Base-by-base conservation (phyloP, 1,284 basidiomycete genomes). In the Marasmius fiardii region DNA sequence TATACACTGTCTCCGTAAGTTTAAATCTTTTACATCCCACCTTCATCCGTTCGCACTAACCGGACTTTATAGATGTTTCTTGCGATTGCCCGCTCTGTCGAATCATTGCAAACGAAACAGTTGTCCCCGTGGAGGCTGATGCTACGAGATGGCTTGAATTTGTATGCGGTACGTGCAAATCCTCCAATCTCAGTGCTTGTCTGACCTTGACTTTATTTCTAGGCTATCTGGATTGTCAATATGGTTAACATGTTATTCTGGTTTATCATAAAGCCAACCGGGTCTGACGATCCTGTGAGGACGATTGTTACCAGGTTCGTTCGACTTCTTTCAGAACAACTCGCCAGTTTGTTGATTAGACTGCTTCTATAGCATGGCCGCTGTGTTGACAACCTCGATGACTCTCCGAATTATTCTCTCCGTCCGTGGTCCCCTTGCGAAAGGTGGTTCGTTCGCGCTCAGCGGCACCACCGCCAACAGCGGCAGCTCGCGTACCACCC, bases 131-230 rank as follows among this genome's bases (percentile, higher is more conserved):
- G 90, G 90, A 90, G 90, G 65, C 77, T 92, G 61, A 91, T 91
- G 88, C 86, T 92, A 59, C 87, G 90, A 58, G 90, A 92, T 67
- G 88, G 88, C 10, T 82, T 92, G 60, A 92, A 91, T 72, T 81
- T 92, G 55, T 92, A 92, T 65, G 86, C 79, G 54, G 85, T 84
- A 68, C 61, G 80, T 69, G 8, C 16, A 16, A n/a, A 26, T 60
- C 35, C 28, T 44, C 11, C 48, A 7, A 35, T 53, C 44, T 54
- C 49, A 53, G 23, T 34, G 34, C 50, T 53, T 51, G 44, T 24
- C 45, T 35, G 37, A 26, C 33, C 43, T 21, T 49, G 54, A 59
- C 52, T 43, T 53, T 50, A 41, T 49, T 24, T 43, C 43, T 61
- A 83, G 81, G 78, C 89, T 28, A 79, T 92, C 68, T 86, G 82